Evolutionary conservation across 2,329 filamentous ascomycete genomes (phyloP).

Genomic region (Fusarium torreyae): DNA sequence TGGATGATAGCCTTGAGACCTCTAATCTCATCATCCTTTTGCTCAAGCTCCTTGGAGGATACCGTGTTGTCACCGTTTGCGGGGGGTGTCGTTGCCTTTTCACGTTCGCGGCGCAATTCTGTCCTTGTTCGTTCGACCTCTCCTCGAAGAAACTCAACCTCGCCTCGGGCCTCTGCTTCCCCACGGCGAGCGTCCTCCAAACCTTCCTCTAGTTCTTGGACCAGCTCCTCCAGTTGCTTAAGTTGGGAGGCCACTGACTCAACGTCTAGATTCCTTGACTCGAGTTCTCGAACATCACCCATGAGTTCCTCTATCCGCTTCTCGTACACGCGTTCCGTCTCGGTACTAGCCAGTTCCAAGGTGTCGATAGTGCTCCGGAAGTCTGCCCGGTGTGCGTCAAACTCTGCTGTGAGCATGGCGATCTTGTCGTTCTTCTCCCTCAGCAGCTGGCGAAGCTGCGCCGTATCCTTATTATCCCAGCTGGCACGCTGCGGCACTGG

Average conservation of each 20-base stretch:
- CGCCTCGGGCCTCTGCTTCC: slow-evolving; percentile 94
- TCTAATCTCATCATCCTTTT: slow-evolving; percentile 97
- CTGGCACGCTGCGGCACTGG: slow-evolving; percentile 61
- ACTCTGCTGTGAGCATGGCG: slow-evolving; percentile 90
- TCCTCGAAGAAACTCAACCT: slow-evolving; percentile 94
- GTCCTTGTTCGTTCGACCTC: slow-evolving; percentile 93
- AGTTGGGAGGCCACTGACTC: slow-evolving; percentile 91
- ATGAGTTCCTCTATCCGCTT: slow-evolving; percentile 90
- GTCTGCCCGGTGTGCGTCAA: slow-evolving; percentile 94
- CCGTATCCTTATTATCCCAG: slow-evolving; percentile 78
- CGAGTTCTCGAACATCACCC: slow-evolving; percentile 85
- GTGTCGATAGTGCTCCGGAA: slow-evolving; percentile 98
- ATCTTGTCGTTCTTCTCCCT: slow-evolving; percentile 98
- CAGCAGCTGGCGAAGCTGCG: slow-evolving; percentile 84
- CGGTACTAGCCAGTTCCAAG: slow-evolving; percentile 92
- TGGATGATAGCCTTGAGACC: slow-evolving; percentile 98
- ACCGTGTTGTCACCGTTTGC: slow-evolving; percentile 61
- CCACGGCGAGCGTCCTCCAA: slow-evolving; percentile 94
- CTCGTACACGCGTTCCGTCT: slow-evolving; percentile 97
- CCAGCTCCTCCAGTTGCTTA: slow-evolving; percentile 95
- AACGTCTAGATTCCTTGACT: slow-evolving; percentile 88
- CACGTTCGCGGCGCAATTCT: slow-evolving; percentile 88
- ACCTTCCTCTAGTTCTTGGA: slow-evolving; percentile 96
- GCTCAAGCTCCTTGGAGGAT: slow-evolving; percentile 83
- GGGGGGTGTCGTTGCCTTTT: slow-evolving; percentile 71